A percentile compares a stretch with the other conserved stretches of the same genome.
phyloP scores from a whole-genome alignment of 1,139 yeast genomes.

The Yamadazyma atlantica region DNA sequence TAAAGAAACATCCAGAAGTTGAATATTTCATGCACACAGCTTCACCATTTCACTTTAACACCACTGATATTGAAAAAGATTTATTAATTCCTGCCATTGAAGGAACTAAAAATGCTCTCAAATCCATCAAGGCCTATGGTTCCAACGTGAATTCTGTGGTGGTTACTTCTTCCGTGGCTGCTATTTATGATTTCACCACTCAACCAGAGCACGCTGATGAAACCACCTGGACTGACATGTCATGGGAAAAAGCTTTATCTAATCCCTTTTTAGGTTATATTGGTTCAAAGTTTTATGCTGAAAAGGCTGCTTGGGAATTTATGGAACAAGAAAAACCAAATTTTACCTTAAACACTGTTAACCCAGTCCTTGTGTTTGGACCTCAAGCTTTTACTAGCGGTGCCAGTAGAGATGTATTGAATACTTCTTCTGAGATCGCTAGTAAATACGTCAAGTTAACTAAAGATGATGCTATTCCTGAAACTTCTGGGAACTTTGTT shows the following conservation, averaged over 20 bases:
- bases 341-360: slow-evolving; percentile 25
- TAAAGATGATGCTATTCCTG: slow-evolving; percentile 16
- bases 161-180: slow-evolving; percentile 27
- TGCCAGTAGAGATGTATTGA: slow-evolving; percentile 24
- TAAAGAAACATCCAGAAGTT: slow-evolving; percentile 48
- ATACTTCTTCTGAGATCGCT: slow-evolving; percentile 42
- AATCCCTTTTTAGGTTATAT: slow-evolving; percentile 24
- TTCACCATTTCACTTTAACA: slow-evolving; percentile 23
- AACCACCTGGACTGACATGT: slow-evolving; percentile 37
- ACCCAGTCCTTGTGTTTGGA: slow-evolving; percentile 37
- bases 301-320: slow-evolving; percentile 54
- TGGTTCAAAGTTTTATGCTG: slow-evolving; percentile 33
- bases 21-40: slow-evolving; percentile 53
- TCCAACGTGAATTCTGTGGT: slow-evolving; percentile 26
- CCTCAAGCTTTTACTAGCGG: slow-evolving; percentile 30
- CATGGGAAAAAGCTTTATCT: slow-evolving; percentile 30
- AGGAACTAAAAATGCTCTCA: slow-evolving; percentile 25
- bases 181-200: slow-evolving; percentile 6
- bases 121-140: slow-evolving; percentile 21
- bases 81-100: slow-evolving; percentile 19
- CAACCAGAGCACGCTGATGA: slow-evolving; percentile 19
- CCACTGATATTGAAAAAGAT: slow-evolving; percentile 19
- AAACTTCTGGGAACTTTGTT: slow-evolving; percentile 22
- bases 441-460: slow-evolving; percentile 16
- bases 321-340: slow-evolving; percentile 27